Percentiles rank a stretch among this genome's conserved stretches.
phyloP scores from a whole-genome alignment of 371 early-diverging fungal genomes.

The Smittium mucronatum region DNA sequence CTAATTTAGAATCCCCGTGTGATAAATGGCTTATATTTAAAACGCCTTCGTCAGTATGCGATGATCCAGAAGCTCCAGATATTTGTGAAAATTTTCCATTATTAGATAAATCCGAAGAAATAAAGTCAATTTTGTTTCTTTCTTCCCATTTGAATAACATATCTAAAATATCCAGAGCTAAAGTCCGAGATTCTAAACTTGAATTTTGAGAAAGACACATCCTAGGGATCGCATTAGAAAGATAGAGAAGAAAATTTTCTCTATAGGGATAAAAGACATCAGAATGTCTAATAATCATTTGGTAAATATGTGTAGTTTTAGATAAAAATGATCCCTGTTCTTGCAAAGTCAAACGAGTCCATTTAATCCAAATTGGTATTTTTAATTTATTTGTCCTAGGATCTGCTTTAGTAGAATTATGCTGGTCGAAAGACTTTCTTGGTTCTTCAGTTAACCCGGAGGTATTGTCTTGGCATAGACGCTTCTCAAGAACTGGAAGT shows the following conservation, averaged over 20 bases:
- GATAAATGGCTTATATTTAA: neutral
- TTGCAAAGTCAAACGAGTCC: slow-evolving; percentile 72
- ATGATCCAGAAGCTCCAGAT: neutral
- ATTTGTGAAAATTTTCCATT: neutral
- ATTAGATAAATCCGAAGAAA: neutral
- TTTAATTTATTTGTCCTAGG: slow-evolving; percentile 22
- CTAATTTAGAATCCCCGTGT: too few relatives aligned
- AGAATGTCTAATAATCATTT: slow-evolving; percentile 75
- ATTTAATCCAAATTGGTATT: slow-evolving; percentile 78
- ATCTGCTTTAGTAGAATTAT: slow-evolving; percentile 6
- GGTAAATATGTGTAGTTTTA: slow-evolving; percentile 79
- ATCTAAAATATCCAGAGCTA: slow-evolving; percentile 84
- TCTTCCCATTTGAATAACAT: slow-evolving; percentile 82
- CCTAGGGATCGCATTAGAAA: slow-evolving; percentile 69
- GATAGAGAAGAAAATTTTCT: slow-evolving; percentile 77
- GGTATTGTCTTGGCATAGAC: slow-evolving; percentile 41
- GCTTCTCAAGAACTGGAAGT: slow-evolving; percentile 72
- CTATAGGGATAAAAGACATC: slow-evolving; percentile 78
- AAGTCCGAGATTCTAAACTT: slow-evolving; percentile 67
- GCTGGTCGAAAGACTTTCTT: neutral
- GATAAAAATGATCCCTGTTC: slow-evolving; percentile 83
- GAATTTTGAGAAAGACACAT: slow-evolving; percentile 74
- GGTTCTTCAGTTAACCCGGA: slow-evolving; percentile 4
- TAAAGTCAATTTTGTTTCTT: slow-evolving; percentile 12
- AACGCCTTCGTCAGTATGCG: neutral